These are phyloP conservation scores for Barnettozyma sucrosica DNA, from an alignment of 805 yeast genomes.

Conservation along the genomic window DNA sequence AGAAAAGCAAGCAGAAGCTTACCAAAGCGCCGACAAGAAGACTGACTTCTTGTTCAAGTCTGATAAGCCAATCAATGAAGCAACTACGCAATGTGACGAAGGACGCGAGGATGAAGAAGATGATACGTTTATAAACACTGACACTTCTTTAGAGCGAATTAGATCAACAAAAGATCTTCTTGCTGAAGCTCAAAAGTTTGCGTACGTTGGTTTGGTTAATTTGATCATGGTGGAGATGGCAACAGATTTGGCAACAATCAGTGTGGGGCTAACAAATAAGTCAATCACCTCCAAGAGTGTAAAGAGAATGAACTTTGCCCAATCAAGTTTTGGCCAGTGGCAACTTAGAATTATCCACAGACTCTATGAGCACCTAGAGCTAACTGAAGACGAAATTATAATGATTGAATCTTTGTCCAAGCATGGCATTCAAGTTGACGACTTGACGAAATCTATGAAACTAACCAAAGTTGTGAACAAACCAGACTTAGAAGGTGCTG, in stretches of 20 bases:
- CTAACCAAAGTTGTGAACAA: conserved; percentile 45
- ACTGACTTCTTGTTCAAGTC: conserved; percentile 49
- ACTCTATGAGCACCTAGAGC: conserved; percentile 75
- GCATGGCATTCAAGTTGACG: conserved; percentile 75
- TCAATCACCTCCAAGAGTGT: conserved; percentile 42
- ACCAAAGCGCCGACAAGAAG: conserved; percentile 45
- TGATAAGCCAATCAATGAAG: conserved; percentile 16
- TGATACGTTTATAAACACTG: conserved; percentile 24
- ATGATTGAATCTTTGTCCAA: conserved; percentile 85
- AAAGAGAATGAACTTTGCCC: conserved; percentile 56
- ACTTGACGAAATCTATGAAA: conserved; percentile 59
- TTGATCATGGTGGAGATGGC: conserved; percentile 78
- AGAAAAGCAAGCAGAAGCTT: conserved; percentile 78
- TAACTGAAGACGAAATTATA: conserved; percentile 64
- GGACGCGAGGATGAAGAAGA: conserved; percentile 37
- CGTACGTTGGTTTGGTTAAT: conserved; percentile 82
- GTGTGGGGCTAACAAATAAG: conserved; percentile 44
- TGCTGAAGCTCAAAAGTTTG: conserved; percentile 79
- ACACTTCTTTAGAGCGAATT: conserved; percentile 57
- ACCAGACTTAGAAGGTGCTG: conserved; percentile 33
- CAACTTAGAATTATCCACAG: conserved; percentile 63
- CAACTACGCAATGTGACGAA: conserved; percentile 28
- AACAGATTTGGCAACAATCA: conserved; percentile 56
- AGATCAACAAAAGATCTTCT: conserved; percentile 76
- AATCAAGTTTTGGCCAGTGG: conserved; percentile 82